Conservation (phyloP, 2,329 filamentous ascomycete genomes). For the Colletotrichum sojae region DNA sequence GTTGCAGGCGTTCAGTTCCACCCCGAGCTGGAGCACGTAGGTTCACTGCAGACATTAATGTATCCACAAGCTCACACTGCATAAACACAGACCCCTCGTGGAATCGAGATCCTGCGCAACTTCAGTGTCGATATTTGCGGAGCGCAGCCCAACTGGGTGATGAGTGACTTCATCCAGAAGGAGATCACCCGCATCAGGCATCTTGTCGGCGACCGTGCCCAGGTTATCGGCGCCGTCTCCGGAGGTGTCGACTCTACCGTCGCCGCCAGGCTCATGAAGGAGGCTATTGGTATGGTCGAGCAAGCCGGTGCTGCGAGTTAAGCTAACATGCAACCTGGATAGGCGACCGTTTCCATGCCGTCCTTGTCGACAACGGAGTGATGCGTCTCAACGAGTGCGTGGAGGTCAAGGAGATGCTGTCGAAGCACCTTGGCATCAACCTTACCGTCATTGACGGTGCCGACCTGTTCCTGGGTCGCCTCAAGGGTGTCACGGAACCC, state of each 20-base stretch:
- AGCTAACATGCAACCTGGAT: background rate
- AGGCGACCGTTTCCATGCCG: slow-evolving; percentile 83
- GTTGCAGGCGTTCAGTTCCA: slow-evolving; percentile 83
- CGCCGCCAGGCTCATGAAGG: slow-evolving; percentile 86
- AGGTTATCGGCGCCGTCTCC: slow-evolving; percentile 76
- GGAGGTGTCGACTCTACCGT: slow-evolving; percentile 92
- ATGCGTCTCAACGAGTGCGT: slow-evolving; percentile 89
- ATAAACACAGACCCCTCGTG: slow-evolving; percentile 73
- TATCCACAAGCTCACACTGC: slow-evolving; percentile 45
- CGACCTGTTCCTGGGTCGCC: slow-evolving; percentile 81
- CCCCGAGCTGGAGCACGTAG: slow-evolving; percentile 75
- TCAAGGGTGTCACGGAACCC: slow-evolving; percentile 83
- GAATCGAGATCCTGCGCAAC: slow-evolving; percentile 81
- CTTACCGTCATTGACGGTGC: slow-evolving; percentile 87
- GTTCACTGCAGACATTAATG: background rate
- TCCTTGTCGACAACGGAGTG: slow-evolving; percentile 61
- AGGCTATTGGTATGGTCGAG: slow-evolving; percentile 74
- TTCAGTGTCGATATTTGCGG: slow-evolving; percentile 88
- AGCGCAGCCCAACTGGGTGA: slow-evolving; percentile 84
- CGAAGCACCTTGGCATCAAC: slow-evolving; percentile 87
- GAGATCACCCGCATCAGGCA: slow-evolving; percentile 86
- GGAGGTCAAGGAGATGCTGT: slow-evolving; percentile 84
- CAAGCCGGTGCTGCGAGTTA: background rate
- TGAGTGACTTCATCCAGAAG: slow-evolving; percentile 85
- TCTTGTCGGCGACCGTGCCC: slow-evolving; percentile 84